Conservation (phyloP, 441 rosid species). For the Raphanus hybrid region DNA sequence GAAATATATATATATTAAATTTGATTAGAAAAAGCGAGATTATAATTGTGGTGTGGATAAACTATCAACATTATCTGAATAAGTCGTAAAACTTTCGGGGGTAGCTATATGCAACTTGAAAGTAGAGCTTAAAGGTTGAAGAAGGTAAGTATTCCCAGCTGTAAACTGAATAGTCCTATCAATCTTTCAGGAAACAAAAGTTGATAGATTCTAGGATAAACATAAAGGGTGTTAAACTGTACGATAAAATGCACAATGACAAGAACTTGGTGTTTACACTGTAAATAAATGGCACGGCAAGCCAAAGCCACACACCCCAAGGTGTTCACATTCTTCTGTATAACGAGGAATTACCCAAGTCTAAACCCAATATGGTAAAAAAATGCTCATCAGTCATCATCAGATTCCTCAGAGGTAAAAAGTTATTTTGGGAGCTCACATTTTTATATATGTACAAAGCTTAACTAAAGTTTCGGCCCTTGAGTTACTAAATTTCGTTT, state of each 20-base stretch:
- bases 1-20: neutral
- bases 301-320: neutral
- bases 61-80: constrained; percentile 5
- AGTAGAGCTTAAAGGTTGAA: too few relatives aligned
- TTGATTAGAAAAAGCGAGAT: neutral
- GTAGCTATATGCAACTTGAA: neutral
- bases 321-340: neutral
- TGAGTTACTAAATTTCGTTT: neutral
- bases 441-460: neutral
- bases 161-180: too few relatives aligned
- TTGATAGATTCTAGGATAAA: neutral
- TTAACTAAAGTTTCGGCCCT: neutral
- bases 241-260: neutral
- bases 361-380: neutral
- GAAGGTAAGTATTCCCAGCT: neutral
- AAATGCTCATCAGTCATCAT: too few relatives aligned
- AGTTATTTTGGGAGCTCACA: neutral
- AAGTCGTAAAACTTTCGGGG: neutral
- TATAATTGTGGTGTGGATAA: neutral
- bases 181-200: neutral
- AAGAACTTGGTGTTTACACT: neutral
- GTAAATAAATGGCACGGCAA: neutral
- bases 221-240: neutral
- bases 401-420: too few relatives aligned
- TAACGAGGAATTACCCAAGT: neutral